Evolutionary conservation across 306 rosid genomes (phyloP).

Genomic region (Prunus armeniaca): DNA sequence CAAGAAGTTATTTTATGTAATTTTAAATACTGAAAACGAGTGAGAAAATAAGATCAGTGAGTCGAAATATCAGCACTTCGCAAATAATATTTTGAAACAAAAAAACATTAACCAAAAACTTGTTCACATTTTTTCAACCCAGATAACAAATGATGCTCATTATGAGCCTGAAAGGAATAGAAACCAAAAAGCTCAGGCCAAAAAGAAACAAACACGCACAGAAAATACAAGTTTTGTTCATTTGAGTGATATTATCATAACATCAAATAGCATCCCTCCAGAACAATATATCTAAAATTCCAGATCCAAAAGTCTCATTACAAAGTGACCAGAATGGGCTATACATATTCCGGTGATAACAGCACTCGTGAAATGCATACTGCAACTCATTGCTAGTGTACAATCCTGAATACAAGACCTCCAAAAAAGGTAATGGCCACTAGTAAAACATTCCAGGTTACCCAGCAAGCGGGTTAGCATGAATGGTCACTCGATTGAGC

Average conservation of each 20-base stretch:
- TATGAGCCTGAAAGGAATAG: background rate
- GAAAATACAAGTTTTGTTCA: background rate
- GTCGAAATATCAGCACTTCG: too few relatives aligned
- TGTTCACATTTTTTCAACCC: background rate
- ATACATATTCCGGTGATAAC: constrained; percentile 10
- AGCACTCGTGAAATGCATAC: background rate
- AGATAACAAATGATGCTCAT: background rate
- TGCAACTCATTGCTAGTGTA: constrained; percentile 2
- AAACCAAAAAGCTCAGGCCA: background rate
- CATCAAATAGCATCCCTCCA: background rate
- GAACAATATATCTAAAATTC: background rate
- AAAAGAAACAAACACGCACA: background rate
- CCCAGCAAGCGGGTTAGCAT: constrained; percentile 85
- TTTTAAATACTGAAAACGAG: too few relatives aligned
- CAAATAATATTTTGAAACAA: too few relatives aligned
- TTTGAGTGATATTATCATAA: background rate
- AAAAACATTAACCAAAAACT: too few relatives aligned
- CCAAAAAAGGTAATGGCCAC: background rate
- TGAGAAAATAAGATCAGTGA: too few relatives aligned
- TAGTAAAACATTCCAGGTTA: constrained; percentile 20
- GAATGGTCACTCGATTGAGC: constrained; percentile 85
- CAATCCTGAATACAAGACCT: background rate
- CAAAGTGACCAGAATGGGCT: constrained; percentile 20
- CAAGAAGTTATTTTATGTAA: too few relatives aligned
- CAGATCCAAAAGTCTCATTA: background rate